Evolutionary conservation across 352 stramenopile species (phyloP).

Genomic region (Globisporangium spiculum): DNA sequence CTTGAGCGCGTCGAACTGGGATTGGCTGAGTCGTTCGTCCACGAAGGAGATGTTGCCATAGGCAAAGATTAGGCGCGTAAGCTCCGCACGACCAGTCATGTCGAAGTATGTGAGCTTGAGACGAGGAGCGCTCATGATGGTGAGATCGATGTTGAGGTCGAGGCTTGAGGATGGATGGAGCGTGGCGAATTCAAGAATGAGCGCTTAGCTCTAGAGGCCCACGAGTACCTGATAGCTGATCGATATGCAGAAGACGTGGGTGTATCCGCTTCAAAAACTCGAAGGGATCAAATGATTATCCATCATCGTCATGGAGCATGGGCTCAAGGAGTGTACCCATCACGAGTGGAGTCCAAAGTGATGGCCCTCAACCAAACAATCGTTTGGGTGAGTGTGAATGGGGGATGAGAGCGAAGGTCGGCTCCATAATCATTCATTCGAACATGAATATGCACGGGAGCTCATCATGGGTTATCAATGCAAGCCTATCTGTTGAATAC

Average conservation of each 20-base stretch:
- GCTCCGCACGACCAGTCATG: conserved; percentile 3
- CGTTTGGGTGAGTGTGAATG: not conserved
- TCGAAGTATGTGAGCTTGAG: conserved; percentile 6
- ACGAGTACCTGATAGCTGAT: not conserved
- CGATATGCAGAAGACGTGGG: too few relatives aligned
- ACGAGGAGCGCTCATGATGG: not conserved
- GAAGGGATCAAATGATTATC: too few relatives aligned
- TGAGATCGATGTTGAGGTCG: too few relatives aligned
- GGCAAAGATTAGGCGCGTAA: conserved; percentile 1
- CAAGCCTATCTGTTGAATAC: too few relatives aligned
- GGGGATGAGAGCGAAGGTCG: too few relatives aligned
- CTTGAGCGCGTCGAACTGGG: not conserved
- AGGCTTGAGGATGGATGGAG: not conserved
- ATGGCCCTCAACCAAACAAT: not conserved
- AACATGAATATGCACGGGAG: too few relatives aligned
- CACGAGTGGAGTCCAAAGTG: not conserved
- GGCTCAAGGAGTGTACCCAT: not conserved
- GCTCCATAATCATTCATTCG: too few relatives aligned
- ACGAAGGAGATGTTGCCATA: not conserved
- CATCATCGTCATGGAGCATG: not conserved
- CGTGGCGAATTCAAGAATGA: not conserved
- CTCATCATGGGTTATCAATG: too few relatives aligned
- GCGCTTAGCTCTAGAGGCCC: not conserved
- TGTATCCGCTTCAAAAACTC: too few relatives aligned
- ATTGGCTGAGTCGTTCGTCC: not conserved